Evolutionary conservation across 2,329 filamentous ascomycete genomes (phyloP).

Genomic region (Talaromyces amestolkiae): DNA sequence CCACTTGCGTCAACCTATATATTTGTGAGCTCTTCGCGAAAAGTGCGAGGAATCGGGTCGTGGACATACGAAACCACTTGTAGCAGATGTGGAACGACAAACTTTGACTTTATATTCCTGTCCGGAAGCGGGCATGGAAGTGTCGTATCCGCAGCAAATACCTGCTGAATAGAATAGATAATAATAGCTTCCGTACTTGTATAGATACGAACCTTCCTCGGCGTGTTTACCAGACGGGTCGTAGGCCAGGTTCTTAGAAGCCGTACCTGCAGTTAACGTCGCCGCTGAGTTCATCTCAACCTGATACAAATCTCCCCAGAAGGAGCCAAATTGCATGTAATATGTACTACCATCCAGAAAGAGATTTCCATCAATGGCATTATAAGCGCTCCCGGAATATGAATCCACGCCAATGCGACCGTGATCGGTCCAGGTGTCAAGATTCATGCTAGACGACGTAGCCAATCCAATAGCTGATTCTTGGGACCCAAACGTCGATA

Average conservation of each 20-base stretch:
- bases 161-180: conserved; percentile 65
- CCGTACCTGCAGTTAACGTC: conserved; percentile 35
- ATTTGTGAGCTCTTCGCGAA: background rate
- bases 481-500: conserved; percentile 52
- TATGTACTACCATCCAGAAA: conserved; percentile 44
- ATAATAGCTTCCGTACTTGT: conserved; percentile 56
- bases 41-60: background rate
- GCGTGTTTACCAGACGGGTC: background rate
- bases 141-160: conserved; percentile 60
- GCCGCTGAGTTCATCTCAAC: conserved; percentile 48
- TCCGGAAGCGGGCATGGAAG: conserved; percentile 51
- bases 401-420: conserved; percentile 38
- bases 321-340: conserved; percentile 64
- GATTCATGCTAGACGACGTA: conserved; percentile 45
- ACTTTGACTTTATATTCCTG: conserved; percentile 66
- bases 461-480: conserved; percentile 61
- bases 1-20: background rate
- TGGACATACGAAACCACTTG: conserved; percentile 51
- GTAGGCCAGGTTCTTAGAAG: background rate
- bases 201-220: conserved; percentile 37
- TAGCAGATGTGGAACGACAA: conserved; percentile 56
- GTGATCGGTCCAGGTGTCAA: conserved; percentile 34
- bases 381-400: conserved; percentile 48
- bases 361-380: conserved; percentile 61
- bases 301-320: conserved; percentile 65